phyloP scores from a whole-genome alignment of 768 basidiomycete species.

The Mycena olivaceomarginata region DNA sequence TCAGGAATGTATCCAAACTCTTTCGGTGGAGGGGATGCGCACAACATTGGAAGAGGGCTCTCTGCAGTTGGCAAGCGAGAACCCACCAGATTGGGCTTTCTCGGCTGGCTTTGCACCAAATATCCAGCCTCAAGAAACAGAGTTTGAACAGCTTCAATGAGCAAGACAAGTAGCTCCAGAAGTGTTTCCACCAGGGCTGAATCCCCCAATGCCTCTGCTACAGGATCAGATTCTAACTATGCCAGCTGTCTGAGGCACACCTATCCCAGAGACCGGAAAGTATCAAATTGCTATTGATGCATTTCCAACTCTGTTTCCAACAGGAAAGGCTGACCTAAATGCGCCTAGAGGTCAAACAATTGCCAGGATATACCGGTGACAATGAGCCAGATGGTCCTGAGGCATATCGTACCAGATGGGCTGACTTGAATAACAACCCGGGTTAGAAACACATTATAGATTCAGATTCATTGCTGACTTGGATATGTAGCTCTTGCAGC shows the following conservation, averaged over 20 bases:
- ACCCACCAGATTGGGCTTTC: not conserved
- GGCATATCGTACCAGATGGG: not conserved
- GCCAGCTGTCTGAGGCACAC: not conserved
- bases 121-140: not conserved
- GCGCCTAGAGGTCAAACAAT: not conserved
- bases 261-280: not conserved
- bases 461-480: too few relatives aligned
- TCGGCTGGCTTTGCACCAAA: not conserved
- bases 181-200: not conserved
- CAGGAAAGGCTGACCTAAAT: not conserved
- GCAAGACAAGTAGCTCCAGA: not conserved
- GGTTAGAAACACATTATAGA: not conserved
- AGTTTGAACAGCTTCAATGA: not conserved
- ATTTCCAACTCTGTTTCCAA: not conserved
- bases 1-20: not conserved
- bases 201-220: not conserved
- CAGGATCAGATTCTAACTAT: not conserved
- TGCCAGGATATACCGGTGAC: not conserved
- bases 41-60: not conserved
- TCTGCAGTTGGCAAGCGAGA: not conserved
- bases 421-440: slow-evolving; percentile 1
- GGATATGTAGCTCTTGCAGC: too few relatives aligned
- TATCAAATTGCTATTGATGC: not conserved
- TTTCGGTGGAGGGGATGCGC: not conserved
- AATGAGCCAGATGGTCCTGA: not conserved